Evolutionary conservation across 2,329 filamentous ascomycete species (phyloP), one percentile per base, ranked within the genome.

Genomic region (Clonostachys solani): DNA sequence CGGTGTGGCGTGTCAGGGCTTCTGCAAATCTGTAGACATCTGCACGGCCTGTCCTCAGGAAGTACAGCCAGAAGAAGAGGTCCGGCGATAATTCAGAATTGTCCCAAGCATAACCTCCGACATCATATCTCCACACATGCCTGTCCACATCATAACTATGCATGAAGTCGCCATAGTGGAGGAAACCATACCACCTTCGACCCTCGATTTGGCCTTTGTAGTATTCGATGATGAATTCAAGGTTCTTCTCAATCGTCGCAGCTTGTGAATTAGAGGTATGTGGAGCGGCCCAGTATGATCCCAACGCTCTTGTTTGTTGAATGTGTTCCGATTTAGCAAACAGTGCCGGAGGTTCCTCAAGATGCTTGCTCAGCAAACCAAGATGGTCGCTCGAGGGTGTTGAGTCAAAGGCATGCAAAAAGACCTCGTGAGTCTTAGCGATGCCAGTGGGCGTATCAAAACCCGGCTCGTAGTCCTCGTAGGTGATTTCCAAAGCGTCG

Each of bases 91-190:
- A 65, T 57, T 84, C 80, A 0, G 75, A 80, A 56, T 84, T 84
- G 49, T 84, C 80, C 81, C 81, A 84, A 0, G 79, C 80, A 52
- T 79, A 84, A 0, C 81, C 81, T 6, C 81, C 81, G 19, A 84
- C 61, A 46, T 84, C 81, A 52, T 83, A 84, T 5, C 77, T 69
- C 81, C 81, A 85, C 3, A 68, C 68, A 52, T 83, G 80, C 6
- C 80, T 66, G 59, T 82, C 72, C 0, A 57, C 49, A 47, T 85
- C 80, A 53, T 84, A 84, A 0, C 77, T 77, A 54, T 84, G 81
- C 66, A 80, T 78, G 37, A 84, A 69, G 51, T 85, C 81, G 4
- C 81, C 81, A 47, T 81, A 68, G 49, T 84, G 79, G 63, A 73
- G 75, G 65, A 83, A 83, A 0, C 81, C 81, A 52, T 83, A 84